phyloP scores from a whole-genome alignment of 139 green algal genomes.

The Nannochloris sp. region DNA sequence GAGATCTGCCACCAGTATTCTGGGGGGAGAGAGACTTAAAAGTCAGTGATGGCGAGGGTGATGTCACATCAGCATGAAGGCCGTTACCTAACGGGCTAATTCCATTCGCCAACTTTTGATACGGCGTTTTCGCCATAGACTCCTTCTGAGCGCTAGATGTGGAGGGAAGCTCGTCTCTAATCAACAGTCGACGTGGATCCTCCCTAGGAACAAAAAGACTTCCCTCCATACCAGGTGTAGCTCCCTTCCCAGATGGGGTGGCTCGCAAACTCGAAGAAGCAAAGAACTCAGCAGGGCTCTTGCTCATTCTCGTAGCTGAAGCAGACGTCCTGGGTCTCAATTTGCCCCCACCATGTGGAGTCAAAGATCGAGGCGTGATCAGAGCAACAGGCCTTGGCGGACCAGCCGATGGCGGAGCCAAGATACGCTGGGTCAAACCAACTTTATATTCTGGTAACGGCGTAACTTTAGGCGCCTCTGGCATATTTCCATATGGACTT shows the following conservation, averaged over 20 bases:
- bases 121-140: slow-evolving; percentile 1
- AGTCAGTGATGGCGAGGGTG: background rate
- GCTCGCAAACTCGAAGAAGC: background rate
- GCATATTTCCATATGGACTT: slow-evolving; percentile 37
- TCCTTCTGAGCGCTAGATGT: slow-evolving; percentile 21
- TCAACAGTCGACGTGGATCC: slow-evolving; percentile 77
- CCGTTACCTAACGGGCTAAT: background rate
- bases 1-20: background rate
- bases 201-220: slow-evolving; percentile 54
- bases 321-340: slow-evolving; percentile 24
- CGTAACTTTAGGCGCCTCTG: slow-evolving; percentile 23
- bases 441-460: slow-evolving; percentile 30
- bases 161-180: slow-evolving; percentile 51
- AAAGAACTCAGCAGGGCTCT: slow-evolving; percentile 20
- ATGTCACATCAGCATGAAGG: slow-evolving; percentile 12
- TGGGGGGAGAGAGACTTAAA: background rate
- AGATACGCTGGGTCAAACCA: slow-evolving; percentile 53
- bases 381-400: slow-evolving; percentile 19
- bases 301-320: slow-evolving; percentile 18
- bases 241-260: background rate
- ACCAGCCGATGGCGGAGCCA: slow-evolving; percentile 18
- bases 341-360: slow-evolving; percentile 40
- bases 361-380: slow-evolving; percentile 49
- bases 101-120: too few species aligned
- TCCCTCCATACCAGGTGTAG: slow-evolving; percentile 9